Evolutionary conservation across 2,329 filamentous ascomycete genomes (phyloP), one percentile per base, ranked within the genome.

Genomic region (Pseudocercospora vitis): DNA sequence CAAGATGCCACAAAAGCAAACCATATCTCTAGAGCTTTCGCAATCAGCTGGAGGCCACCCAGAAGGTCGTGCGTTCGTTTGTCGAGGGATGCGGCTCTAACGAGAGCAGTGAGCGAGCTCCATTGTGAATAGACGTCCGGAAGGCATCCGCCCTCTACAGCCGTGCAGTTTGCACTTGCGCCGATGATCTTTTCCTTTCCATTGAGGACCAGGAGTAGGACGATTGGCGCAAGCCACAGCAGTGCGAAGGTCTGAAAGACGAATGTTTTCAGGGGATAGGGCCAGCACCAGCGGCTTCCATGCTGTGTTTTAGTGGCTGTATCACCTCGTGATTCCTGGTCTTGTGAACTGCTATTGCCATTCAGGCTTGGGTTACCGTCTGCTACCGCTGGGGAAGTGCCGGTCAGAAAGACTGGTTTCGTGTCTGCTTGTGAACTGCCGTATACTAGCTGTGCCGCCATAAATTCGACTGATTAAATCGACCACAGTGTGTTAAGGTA

Each of bases 21-120:
- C 65, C 65, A 67, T 12, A 67, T 53, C 48, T 67, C 65, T 0
- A 67, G 49, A 1, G 56, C 58, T 49, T 67, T 66, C 5, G 65
- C 51, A 8, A 61, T 61, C 8, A 67, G 53, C 37, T 66, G 65
- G 8, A 67, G 53, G 2, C 49, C 55, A 11, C 64, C 65, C 1
- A 64, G 54, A 2, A 63, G 42, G 19, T 53, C 31, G 26, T 53
- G 50, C 4, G 19, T 40, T 2, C 37, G 14, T 24, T 40, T 40
- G 19, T 40, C 37, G 21, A 40, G 37, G 23, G 37, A 40, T 12
- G 37, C 37, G 23, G 37, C 37, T 40, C 37, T 18, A 4, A 40
- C 37, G n/a, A 40, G 37, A 9, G 37, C 37, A n/a, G 19, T 19
- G 12, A 21, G 11, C 7, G 37, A 16, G 37, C 16, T 40, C 37